Evolutionary conservation across 192 early-diverging fungal genomes (phyloP).

Genomic region (Geosiphon pyriformis): DNA sequence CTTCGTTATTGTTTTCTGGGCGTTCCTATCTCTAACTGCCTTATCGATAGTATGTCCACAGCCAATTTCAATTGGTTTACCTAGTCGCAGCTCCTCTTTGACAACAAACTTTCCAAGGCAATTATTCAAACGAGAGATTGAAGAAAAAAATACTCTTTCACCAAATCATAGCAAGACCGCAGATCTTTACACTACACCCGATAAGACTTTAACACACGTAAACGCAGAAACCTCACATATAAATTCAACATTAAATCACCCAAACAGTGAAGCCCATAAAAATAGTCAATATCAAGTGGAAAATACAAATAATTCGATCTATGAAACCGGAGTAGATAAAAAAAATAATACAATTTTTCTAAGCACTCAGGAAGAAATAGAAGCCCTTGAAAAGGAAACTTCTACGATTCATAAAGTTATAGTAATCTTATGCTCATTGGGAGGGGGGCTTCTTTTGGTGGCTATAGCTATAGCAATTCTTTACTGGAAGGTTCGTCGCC

Average conservation of each 20-base stretch:
- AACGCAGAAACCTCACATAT: too few relatives aligned
- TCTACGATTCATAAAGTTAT: conserved; percentile 12
- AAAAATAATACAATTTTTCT: background rate
- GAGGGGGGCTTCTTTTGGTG: conserved; percentile 10
- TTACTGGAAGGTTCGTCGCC: conserved; percentile 14
- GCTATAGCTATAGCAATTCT: conserved; percentile 14
- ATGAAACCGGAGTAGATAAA: background rate
- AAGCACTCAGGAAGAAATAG: background rate
- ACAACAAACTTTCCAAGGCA: background rate
- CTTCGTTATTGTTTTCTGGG: background rate
- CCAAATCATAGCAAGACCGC: background rate
- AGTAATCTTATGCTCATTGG: conserved; percentile 13
- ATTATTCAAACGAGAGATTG: background rate
- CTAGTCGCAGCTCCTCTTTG: background rate
- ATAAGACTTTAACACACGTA: too few relatives aligned
- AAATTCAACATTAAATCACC: background rate
- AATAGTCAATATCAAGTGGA: background rate
- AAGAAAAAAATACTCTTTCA: background rate
- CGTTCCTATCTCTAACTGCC: background rate
- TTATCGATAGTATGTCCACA: background rate
- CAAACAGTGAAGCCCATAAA: background rate
- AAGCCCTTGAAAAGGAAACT: conserved; percentile 2
- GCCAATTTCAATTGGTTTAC: background rate
- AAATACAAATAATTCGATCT: background rate
- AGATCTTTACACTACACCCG: too few relatives aligned